phyloP scores from a whole-genome alignment of 768 basidiomycete species.

The Serendipita sp. region DNA sequence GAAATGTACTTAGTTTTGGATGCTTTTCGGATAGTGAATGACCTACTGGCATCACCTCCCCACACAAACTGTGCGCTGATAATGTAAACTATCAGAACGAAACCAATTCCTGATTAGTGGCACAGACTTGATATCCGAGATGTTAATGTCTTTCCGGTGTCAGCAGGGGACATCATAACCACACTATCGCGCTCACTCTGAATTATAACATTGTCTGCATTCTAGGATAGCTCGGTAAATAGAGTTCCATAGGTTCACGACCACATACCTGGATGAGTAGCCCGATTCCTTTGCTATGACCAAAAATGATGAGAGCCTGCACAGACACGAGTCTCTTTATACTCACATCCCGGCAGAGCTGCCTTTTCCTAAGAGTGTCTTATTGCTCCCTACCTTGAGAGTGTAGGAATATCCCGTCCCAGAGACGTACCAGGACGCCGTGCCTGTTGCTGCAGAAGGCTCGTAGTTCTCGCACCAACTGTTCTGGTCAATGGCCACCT shows the following conservation, averaged over 20 bases:
- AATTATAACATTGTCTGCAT: conserved; percentile 1
- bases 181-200: background rate
- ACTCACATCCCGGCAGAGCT: conserved; percentile 5
- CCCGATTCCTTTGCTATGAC: conserved; percentile 3
- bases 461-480: conserved; percentile 8
- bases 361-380: conserved; percentile 7
- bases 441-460: background rate
- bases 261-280: background rate
- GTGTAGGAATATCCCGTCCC: background rate
- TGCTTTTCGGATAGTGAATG: background rate
- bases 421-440: background rate
- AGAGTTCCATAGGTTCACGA: background rate
- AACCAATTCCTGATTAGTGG: too few species aligned
- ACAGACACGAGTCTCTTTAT: background rate
- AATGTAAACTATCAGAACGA: too few species aligned
- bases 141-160: background rate
- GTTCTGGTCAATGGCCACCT: conserved; percentile 6
- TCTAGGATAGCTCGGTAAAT: background rate
- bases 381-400: conserved; percentile 6
- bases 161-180: background rate
- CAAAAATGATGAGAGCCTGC: background rate
- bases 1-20: too few species aligned
- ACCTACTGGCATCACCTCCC: conserved; percentile 7
- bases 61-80: conserved; percentile 4
- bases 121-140: background rate